Evolutionary conservation across 805 yeast genomes (phyloP).

Genomic region (Candida chilensis): DNA sequence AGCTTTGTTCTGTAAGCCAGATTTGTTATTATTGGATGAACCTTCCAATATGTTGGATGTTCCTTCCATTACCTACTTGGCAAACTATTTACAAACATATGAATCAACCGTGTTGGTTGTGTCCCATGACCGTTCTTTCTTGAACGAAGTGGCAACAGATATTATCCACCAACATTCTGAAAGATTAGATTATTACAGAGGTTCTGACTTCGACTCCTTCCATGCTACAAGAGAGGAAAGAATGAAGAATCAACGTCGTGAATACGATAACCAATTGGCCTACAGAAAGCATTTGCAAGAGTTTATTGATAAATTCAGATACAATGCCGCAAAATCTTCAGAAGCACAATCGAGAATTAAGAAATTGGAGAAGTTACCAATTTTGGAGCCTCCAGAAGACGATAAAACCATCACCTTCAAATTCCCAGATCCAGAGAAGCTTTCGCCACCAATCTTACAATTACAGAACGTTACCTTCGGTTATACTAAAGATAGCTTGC

Average conservation of each 20-base stretch:
- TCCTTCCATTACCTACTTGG: constrained; percentile 91
- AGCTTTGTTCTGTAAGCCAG: constrained; percentile 96
- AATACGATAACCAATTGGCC: constrained; percentile 97
- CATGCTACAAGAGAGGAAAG: constrained; percentile 93
- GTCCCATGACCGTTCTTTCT: constrained; percentile 94
- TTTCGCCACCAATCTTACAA: constrained; percentile 91
- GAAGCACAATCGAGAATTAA: constrained; percentile 98
- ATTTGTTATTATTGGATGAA: constrained; percentile 87
- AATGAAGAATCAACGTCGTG: constrained; percentile 84
- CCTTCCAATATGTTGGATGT: constrained; percentile 99
- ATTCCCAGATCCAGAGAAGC: constrained; percentile 90
- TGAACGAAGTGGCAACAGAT: constrained; percentile 97
- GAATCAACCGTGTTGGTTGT: constrained; percentile 92
- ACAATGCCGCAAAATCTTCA: constrained; percentile 94
- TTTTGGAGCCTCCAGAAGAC: constrained; percentile 89
- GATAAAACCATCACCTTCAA: constrained; percentile 78
- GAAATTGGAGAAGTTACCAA: constrained; percentile 89
- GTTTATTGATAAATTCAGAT: constrained; percentile 92
- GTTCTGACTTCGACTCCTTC: constrained; percentile 89
- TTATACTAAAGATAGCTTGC: constrained; percentile 54
- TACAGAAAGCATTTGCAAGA: constrained; percentile 87
- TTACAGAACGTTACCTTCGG: constrained; percentile 83
- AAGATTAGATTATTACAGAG: constrained; percentile 90
- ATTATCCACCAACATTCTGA: constrained; percentile 97
- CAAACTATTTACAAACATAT: constrained; percentile 82